Evolutionary conservation across 2,329 filamentous ascomycete genomes (phyloP).

Genomic region (Colletotrichum endophyticum): DNA sequence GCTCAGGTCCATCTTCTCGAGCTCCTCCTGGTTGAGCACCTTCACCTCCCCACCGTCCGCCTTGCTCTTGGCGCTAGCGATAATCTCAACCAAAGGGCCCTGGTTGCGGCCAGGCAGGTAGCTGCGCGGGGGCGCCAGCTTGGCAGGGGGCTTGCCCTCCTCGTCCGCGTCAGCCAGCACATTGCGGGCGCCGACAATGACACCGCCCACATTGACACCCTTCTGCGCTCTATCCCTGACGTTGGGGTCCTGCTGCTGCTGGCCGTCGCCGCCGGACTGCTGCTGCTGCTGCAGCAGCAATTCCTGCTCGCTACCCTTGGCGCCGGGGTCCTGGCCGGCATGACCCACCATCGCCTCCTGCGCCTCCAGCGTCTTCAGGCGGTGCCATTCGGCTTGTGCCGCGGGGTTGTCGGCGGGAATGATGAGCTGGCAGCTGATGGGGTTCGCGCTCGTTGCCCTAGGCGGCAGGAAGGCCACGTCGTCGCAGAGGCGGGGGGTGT

Average conservation of each 20-base stretch:
- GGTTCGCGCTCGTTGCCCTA: slow-evolving; percentile 75
- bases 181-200: slow-evolving; percentile 56
- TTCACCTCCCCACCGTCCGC: slow-evolving; percentile 67
- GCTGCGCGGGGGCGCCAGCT: slow-evolving; percentile 49
- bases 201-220: slow-evolving; percentile 53
- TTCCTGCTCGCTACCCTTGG: background rate
- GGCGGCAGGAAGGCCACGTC: slow-evolving; percentile 88
- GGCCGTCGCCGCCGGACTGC: background rate
- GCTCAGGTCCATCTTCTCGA: slow-evolving; percentile 71
- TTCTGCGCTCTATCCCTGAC: slow-evolving; percentile 22
- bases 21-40: slow-evolving; percentile 67
- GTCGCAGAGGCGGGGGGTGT: slow-evolving; percentile 86
- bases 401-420: slow-evolving; percentile 57
- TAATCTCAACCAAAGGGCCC: slow-evolving; percentile 38
- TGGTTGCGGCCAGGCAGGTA: slow-evolving; percentile 34
- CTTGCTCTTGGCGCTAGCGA: slow-evolving; percentile 50
- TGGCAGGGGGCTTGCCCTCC: slow-evolving; percentile 50
- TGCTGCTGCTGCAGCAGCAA: background rate
- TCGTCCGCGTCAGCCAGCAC: slow-evolving; percentile 51
- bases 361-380: slow-evolving; percentile 40
- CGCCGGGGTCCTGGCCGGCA: background rate
- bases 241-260: background rate
- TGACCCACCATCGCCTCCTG: slow-evolving; percentile 37
- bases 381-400: slow-evolving; percentile 29
- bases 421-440: slow-evolving; percentile 78